These are phyloP conservation scores for Rossbeevera mucosa DNA, from an alignment of 768 basidiomycete genomes.

Conservation along the genomic window DNA sequence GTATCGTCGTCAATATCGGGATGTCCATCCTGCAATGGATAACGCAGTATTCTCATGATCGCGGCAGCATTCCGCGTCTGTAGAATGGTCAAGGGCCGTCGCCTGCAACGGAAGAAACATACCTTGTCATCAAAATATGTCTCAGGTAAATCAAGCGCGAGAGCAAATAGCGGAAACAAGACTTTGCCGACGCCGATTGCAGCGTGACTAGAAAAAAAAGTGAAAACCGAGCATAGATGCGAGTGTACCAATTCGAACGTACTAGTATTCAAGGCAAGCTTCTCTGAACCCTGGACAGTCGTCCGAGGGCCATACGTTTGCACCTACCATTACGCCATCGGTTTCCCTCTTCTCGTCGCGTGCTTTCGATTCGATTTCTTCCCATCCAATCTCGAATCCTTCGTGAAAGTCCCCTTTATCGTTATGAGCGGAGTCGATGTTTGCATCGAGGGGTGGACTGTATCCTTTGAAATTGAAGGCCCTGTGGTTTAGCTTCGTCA, in stretches of 20 bases:
- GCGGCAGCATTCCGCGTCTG: too few species aligned
- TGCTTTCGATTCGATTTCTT: slow-evolving; percentile 36
- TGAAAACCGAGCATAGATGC: too few species aligned
- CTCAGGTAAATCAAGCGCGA: too few species aligned
- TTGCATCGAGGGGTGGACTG: slow-evolving; percentile 62
- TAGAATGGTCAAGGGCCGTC: too few species aligned
- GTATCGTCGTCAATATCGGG: slow-evolving; percentile 50
- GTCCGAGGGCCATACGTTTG: slow-evolving; percentile 74
- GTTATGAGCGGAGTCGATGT: slow-evolving; percentile 60
- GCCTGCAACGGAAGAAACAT: too few species aligned
- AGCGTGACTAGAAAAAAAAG: too few species aligned
- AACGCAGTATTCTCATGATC: too few species aligned
- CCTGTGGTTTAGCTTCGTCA: slow-evolving; percentile 58
- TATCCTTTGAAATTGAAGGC: slow-evolving; percentile 79
- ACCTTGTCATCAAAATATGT: too few species aligned
- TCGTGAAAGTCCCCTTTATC: slow-evolving; percentile 86
- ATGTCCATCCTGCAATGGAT: slow-evolving; percentile 49
- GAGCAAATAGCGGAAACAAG: too few species aligned
- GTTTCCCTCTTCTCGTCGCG: slow-evolving; percentile 28
- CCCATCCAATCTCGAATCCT: slow-evolving; percentile 83
- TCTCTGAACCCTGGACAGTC: slow-evolving; percentile 57
- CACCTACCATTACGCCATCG: slow-evolving; percentile 60
- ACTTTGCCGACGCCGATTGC: too few species aligned
- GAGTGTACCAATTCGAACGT: slow-evolving; percentile 18
- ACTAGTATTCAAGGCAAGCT: slow-evolving; percentile 65